Conservation (phyloP, 495 filamentous ascomycete genomes). For the Trichoderma erinaceum region DNA sequence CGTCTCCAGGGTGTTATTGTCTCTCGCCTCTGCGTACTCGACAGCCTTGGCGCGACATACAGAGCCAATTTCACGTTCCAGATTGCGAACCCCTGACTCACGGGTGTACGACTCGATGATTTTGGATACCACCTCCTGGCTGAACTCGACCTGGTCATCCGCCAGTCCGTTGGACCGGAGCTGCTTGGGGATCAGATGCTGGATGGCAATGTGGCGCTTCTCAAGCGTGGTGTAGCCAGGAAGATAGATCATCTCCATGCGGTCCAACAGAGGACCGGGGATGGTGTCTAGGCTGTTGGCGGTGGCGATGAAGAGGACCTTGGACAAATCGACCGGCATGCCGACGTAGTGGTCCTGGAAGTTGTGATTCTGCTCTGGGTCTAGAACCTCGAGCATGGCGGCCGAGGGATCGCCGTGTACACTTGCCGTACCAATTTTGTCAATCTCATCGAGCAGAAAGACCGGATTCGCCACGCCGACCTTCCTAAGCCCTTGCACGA, state of each 20-base stretch:
- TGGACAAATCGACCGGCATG: conserved; percentile 92
- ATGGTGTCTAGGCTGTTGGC: conserved; percentile 96
- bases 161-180: conserved; percentile 69
- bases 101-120: conserved; percentile 95
- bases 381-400: conserved; percentile 97
- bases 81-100: conserved; percentile 93
- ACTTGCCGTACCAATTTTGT: conserved; percentile 90
- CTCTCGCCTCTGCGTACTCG: conserved; percentile 83
- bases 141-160: conserved; percentile 64
- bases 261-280: conserved; percentile 85
- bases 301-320: conserved; percentile 97
- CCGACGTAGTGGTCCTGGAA: conserved; percentile 97
- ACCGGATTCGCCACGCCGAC: conserved; percentile 95
- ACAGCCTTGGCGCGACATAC: conserved; percentile 95
- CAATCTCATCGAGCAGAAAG: conserved; percentile 95
- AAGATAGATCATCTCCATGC: conserved; percentile 91
- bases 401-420: conserved; percentile 95
- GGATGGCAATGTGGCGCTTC: conserved; percentile 91
- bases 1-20: conserved; percentile 56
- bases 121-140: conserved; percentile 81
- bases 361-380: conserved; percentile 93
- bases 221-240: conserved; percentile 97
- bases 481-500: conserved; percentile 93
- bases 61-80: conserved; percentile 91
- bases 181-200: conserved; percentile 93